Evolutionary conservation across 2,329 filamentous ascomycete genomes (phyloP).

Genomic region (Aspergillus aculeatus): DNA sequence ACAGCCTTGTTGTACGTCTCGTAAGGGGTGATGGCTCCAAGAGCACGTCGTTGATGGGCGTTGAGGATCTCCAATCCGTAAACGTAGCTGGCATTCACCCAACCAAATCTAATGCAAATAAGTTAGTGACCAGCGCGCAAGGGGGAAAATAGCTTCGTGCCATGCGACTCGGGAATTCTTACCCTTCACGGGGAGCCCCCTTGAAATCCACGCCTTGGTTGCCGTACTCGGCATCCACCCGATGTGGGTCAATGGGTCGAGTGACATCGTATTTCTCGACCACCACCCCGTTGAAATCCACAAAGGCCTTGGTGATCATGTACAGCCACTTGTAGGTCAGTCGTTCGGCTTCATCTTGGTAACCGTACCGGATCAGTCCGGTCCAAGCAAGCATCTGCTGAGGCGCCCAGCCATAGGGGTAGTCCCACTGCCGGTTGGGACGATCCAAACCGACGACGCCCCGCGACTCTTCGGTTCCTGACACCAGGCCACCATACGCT

Average conservation of each 20-base stretch:
- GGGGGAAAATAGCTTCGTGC: slow-evolving; percentile 6
- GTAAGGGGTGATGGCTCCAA: slow-evolving; percentile 84
- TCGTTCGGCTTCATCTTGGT: slow-evolving; percentile 82
- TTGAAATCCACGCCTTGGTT: slow-evolving; percentile 96
- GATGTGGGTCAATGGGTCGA: slow-evolving; percentile 81
- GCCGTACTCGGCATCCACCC: slow-evolving; percentile 94
- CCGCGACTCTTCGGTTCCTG: slow-evolving; percentile 85
- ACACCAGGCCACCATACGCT: slow-evolving; percentile 79
- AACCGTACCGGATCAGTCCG: slow-evolving; percentile 85
- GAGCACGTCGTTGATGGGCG: slow-evolving; percentile 81
- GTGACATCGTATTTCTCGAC: slow-evolving; percentile 99
- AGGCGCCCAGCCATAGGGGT: slow-evolving; percentile 95
- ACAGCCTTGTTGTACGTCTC: slow-evolving; percentile 73
- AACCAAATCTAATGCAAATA: slow-evolving; percentile 70
- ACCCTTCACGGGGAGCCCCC: slow-evolving; percentile 94
- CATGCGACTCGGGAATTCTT: slow-evolving; percentile 45
- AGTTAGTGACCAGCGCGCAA: slow-evolving; percentile 5
- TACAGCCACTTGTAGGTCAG: slow-evolving; percentile 95
- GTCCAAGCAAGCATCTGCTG: slow-evolving; percentile 99
- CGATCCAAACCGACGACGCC: slow-evolving; percentile 75
- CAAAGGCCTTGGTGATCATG: slow-evolving; percentile 98
- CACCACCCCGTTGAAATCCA: slow-evolving; percentile 96
- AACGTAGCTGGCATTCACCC: slow-evolving; percentile 98
- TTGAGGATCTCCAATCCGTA: slow-evolving; percentile 87
- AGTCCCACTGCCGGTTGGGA: slow-evolving; percentile 97